Conservation (phyloP, 2,329 filamentous ascomycete species). For the Sarocladiaceae sp. region DNA sequence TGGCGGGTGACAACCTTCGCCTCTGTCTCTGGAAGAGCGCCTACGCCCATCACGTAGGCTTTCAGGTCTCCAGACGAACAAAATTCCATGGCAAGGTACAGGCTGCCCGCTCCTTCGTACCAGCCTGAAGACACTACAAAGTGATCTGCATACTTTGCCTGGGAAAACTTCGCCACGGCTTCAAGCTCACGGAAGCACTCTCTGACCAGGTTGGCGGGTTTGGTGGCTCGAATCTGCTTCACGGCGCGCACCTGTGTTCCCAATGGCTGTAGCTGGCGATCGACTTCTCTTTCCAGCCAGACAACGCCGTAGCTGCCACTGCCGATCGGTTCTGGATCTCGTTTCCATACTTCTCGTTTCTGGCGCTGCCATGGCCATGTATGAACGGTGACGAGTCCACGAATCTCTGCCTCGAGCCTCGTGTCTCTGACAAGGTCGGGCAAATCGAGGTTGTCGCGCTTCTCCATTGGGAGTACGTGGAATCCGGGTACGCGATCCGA, state of each 20-base stretch:
- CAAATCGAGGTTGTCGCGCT: too few relatives aligned
- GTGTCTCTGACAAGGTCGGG: too few relatives aligned
- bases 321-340: too few relatives aligned
- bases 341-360: too few relatives aligned
- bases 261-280: not conserved
- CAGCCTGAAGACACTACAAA: constrained; percentile 11
- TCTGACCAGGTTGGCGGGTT: not conserved
- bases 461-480: too few relatives aligned
- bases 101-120: constrained; percentile 7
- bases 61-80: constrained; percentile 10
- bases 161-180: constrained; percentile 8
- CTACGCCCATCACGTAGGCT: constrained; percentile 5
- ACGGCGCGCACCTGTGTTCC: not conserved
- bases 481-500: too few relatives aligned
- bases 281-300: not conserved
- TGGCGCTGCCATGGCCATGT: too few relatives aligned
- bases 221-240: not conserved
- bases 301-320: not conserved
- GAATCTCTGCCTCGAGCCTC: too few relatives aligned
- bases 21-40: constrained; percentile 7
- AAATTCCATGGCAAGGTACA: constrained; percentile 13
- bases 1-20: constrained; percentile 6
- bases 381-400: too few relatives aligned
- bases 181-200: constrained; percentile 5
- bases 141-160: constrained; percentile 7